Conservation (phyloP, 345 rosid species). For the Sonneratia caseolaris region DNA sequence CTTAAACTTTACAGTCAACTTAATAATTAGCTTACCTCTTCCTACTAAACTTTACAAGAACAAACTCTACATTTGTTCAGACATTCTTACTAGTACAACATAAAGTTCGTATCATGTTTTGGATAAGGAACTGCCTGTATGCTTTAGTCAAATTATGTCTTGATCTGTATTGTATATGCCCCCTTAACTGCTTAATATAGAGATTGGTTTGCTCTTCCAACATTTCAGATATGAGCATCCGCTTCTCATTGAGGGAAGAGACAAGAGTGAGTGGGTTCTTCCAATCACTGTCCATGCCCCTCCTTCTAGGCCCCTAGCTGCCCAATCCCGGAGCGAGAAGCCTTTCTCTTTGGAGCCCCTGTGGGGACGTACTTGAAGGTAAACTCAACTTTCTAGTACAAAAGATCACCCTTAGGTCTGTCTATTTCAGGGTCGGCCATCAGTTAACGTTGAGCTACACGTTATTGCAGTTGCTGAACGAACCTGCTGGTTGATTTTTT, state of each 20-base stretch:
- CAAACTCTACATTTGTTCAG: too few relatives aligned
- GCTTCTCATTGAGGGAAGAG: slow-evolving; percentile 66
- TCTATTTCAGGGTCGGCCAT: not conserved
- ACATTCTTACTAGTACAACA: too few relatives aligned
- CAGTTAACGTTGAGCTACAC: not conserved
- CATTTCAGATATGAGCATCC: slow-evolving; percentile 85
- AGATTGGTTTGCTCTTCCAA: not conserved
- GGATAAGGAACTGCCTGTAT: not conserved
- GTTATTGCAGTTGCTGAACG: not conserved
- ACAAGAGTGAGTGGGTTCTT: slow-evolving; percentile 87
- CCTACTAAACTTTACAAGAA: too few relatives aligned
- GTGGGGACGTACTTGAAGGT: slow-evolving; percentile 58
- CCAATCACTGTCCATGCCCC: slow-evolving; percentile 90
- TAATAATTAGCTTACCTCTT: too few relatives aligned
- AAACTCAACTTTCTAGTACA: not conserved
- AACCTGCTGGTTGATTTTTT: not conserved
- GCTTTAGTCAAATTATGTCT: not conserved
- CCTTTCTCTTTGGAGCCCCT: slow-evolving; percentile 56
- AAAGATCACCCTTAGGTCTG: not conserved
- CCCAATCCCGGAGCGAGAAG: slow-evolving; percentile 50
- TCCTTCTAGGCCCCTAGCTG: slow-evolving; percentile 45
- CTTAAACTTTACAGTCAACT: too few relatives aligned
- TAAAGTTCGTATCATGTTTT: too few relatives aligned
- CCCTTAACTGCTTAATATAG: not conserved
- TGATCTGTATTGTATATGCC: not conserved